Conservation (phyloP, 495 filamentous ascomycete species). For the Lasiosphaeris hirsuta region DNA sequence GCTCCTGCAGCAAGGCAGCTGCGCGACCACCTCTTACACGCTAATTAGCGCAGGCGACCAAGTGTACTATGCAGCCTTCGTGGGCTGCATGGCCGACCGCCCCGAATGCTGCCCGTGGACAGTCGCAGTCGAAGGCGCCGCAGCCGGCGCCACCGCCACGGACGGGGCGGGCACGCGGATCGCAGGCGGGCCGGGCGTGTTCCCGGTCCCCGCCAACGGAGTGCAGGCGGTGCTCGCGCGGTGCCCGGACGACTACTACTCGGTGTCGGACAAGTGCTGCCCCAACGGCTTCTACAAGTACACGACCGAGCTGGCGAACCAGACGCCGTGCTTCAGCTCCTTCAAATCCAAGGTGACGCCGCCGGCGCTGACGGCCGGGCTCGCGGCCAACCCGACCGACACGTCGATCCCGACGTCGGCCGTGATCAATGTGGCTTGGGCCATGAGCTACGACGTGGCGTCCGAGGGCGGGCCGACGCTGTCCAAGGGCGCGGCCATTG, state of each 20-base stretch:
- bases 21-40: slow-evolving; percentile 21
- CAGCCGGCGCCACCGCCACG: not conserved
- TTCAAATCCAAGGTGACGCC: slow-evolving; percentile 12
- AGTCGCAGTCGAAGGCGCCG: slow-evolving; percentile 6
- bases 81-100: slow-evolving; percentile 21
- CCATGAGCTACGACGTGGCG: slow-evolving; percentile 23
- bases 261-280: slow-evolving; percentile 25
- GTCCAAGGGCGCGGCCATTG: slow-evolving; percentile 19
- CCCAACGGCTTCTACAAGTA: slow-evolving; percentile 29
- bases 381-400: slow-evolving; percentile 17
- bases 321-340: slow-evolving; percentile 28
- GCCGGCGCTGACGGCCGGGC: slow-evolving; percentile 21
- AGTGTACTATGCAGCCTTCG: slow-evolving; percentile 22
- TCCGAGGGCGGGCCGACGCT: not conserved
- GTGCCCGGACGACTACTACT: slow-evolving; percentile 28
- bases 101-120: slow-evolving; percentile 28
- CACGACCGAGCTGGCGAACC: slow-evolving; percentile 19
- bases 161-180: slow-evolving; percentile 2
- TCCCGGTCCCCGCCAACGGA: slow-evolving; percentile 16
- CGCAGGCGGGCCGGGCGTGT: slow-evolving; percentile 15
- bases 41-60: slow-evolving; percentile 17
- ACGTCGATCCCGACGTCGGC: slow-evolving; percentile 21
- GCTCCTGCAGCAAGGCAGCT: slow-evolving; percentile 15
- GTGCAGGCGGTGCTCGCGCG: slow-evolving; percentile 1
- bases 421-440: slow-evolving; percentile 24